Conservation (phyloP, 2,329 filamentous ascomycete species). For the Apiospora pterosperma region DNA sequence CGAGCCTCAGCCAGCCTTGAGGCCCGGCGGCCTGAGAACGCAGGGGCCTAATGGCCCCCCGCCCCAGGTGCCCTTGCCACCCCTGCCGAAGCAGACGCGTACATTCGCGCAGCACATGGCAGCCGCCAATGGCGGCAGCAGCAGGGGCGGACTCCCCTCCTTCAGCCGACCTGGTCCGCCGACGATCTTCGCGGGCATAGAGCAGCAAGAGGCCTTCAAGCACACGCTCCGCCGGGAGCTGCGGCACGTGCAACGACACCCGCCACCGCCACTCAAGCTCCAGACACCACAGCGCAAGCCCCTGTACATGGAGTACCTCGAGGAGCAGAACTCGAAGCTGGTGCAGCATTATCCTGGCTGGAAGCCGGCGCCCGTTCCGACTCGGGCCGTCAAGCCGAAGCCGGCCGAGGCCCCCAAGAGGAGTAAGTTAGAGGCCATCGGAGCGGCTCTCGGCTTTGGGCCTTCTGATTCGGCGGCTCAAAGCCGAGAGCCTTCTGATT, state of each 20-base stretch:
- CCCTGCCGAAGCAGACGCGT: not conserved
- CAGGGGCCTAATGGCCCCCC: not conserved
- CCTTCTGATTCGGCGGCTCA: not conserved
- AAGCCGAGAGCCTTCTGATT: not conserved
- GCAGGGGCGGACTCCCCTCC: not conserved
- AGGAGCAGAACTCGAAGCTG: not conserved
- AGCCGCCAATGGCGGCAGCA: not conserved
- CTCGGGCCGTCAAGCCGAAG: not conserved
- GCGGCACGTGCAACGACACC: not conserved
- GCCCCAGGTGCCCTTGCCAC: not conserved
- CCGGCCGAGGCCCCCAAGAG: not conserved
- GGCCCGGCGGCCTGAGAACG: not conserved
- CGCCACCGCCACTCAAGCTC: not conserved
- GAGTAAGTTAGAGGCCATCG: not conserved
- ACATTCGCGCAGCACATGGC: not conserved
- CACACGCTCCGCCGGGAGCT: not conserved
- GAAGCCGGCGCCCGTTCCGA: not conserved
- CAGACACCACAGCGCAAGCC: not conserved
- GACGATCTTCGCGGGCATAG: not conserved
- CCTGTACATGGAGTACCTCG: not conserved
- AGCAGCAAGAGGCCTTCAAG: not conserved
- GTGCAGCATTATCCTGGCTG: not conserved
- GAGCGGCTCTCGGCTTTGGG: not conserved
- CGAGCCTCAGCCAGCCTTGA: not conserved
- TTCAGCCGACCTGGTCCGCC: not conserved